Conservation (phyloP, 164 flowering plant genomes). For the Saururus chinensis region DNA sequence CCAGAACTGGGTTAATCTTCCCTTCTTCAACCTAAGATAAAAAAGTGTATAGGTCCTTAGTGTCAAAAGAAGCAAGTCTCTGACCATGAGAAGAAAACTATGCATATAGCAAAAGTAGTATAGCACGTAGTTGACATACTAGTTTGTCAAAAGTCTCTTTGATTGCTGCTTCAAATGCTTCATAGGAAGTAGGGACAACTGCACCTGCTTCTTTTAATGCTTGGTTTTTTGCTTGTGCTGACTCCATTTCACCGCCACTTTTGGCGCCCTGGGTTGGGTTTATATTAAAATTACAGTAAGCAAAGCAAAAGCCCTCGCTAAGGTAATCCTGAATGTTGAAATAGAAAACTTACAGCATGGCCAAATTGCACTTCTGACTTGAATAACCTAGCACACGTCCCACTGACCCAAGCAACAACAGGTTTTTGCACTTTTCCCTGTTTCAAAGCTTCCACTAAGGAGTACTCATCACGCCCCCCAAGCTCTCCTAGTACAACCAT, state of each 20-base stretch:
- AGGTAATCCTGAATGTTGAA: no score
- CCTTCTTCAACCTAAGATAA: conserved; percentile 57
- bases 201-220: conserved; percentile 96
- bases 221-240: conserved; percentile 97
- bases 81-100: no score
- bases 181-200: conserved; percentile 90
- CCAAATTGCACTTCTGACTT: conserved; percentile 99
- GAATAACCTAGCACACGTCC: conserved; percentile 95
- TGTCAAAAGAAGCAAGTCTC: no score
- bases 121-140: conserved; percentile 22
- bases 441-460: conserved; percentile 93
- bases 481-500: conserved; percentile 98
- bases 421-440: conserved; percentile 89
- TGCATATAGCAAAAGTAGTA: background rate
- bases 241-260: conserved; percentile 98
- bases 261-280: conserved; percentile 78
- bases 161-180: conserved; percentile 76
- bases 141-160: conserved; percentile 87
- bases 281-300: no score
- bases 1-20: conserved; percentile 68
- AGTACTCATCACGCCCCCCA: conserved; percentile 98
- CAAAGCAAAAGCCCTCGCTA: no score
- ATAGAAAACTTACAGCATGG: conserved; percentile 74
- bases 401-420: conserved; percentile 99
- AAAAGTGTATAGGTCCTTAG: background rate